phyloP scores from a whole-genome alignment of 2,329 filamentous ascomycete genomes.

The Talaromyces sp. region DNA sequence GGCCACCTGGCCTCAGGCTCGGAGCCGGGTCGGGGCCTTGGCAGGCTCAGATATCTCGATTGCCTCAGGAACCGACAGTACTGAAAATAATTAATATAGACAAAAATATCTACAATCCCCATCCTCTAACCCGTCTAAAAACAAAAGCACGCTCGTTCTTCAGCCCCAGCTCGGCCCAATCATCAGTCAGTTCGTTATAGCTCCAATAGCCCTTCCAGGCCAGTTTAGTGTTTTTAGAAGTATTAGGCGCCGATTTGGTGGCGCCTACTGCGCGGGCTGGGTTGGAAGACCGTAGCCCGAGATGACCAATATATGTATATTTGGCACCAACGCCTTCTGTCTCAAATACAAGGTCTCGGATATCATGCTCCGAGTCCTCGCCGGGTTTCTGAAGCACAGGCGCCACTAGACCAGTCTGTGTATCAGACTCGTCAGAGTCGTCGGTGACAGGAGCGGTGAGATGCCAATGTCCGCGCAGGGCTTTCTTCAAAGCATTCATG shows the following conservation, averaged over 20 bases:
- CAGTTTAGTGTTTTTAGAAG: conserved; percentile 76
- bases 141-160: conserved; percentile 58
- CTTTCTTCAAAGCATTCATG: conserved; percentile 61
- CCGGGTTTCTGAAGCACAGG: conserved; percentile 17
- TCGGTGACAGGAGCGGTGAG: conserved; percentile 48
- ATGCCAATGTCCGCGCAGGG: conserved; percentile 62
- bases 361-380: conserved; percentile 22
- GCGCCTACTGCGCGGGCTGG: conserved; percentile 49
- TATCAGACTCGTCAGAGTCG: conserved; percentile 17
- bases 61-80: no score
- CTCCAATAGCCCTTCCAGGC: conserved; percentile 86
- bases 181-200: conserved; percentile 83
- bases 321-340: conserved; percentile 74
- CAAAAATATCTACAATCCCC: conserved; percentile 35
- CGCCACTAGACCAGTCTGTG: conserved; percentile 35
- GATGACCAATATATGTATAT: conserved; percentile 80
- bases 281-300: conserved; percentile 58
- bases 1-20: no score
- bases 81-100: neutral
- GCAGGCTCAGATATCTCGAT: no score
- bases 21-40: no score
- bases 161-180: conserved; percentile 76
- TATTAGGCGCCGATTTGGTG: conserved; percentile 24
- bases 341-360: conserved; percentile 69
- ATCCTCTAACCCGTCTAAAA: conserved; percentile 59